A percentile compares a stretch with the other conserved stretches of the same genome.
phyloP scores from a whole-genome alignment of 768 basidiomycete genomes.

The Lentinus brumalis region DNA sequence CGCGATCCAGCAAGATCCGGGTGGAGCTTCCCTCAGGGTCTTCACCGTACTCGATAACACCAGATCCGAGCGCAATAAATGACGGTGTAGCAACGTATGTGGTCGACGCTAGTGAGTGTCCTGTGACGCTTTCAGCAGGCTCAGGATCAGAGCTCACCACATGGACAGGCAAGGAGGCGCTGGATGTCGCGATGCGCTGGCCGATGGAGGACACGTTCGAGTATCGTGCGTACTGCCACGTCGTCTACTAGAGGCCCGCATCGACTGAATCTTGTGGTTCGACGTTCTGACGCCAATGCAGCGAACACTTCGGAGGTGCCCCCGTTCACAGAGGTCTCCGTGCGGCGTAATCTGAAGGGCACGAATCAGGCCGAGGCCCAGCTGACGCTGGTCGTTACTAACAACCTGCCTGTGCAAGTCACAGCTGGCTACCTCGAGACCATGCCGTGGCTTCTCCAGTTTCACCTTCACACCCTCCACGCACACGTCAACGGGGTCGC shows the following conservation, averaged over 20 bases:
- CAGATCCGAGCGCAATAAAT: slow-evolving; percentile 47
- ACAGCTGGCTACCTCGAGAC: slow-evolving; percentile 81
- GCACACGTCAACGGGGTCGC: slow-evolving; percentile 48
- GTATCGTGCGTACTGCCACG: slow-evolving; percentile 50
- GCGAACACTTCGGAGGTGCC: slow-evolving; percentile 32
- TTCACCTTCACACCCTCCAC: slow-evolving; percentile 80
- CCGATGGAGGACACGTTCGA: slow-evolving; percentile 49
- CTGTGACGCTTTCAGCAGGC: background rate
- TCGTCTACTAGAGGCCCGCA: background rate
- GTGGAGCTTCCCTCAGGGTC: slow-evolving; percentile 48
- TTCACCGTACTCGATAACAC: slow-evolving; percentile 46
- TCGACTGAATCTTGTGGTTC: slow-evolving; percentile 17
- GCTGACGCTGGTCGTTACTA: slow-evolving; percentile 67
- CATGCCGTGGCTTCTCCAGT: slow-evolving; percentile 90
- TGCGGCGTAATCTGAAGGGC: slow-evolving; percentile 73
- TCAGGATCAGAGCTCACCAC: slow-evolving; percentile 4
- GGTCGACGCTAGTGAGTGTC: slow-evolving; percentile 45
- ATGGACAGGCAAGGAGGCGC: slow-evolving; percentile 42
- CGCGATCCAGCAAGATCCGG: slow-evolving; percentile 55
- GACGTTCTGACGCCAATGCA: background rate
- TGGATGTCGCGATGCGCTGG: slow-evolving; percentile 63
- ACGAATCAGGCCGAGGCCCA: slow-evolving; percentile 75
- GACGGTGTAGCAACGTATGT: slow-evolving; percentile 49
- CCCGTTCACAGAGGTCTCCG: slow-evolving; percentile 54
- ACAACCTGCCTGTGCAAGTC: slow-evolving; percentile 49